These are phyloP conservation scores for Maudiozyma turicensis DNA, from an alignment of 805 yeast genomes.

Conservation along the genomic window DNA sequence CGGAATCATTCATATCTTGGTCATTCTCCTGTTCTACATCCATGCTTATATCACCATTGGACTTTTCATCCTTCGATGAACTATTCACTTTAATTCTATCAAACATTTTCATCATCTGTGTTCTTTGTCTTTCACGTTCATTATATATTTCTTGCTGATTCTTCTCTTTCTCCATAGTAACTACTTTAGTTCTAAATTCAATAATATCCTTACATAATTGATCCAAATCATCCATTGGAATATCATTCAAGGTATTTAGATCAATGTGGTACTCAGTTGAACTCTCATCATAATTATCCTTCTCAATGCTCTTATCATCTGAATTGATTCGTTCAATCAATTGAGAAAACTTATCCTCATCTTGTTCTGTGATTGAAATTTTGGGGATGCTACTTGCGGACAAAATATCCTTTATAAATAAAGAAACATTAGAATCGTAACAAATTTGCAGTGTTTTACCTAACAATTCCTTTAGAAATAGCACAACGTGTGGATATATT, in stretches of 20 bases:
- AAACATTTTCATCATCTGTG: conserved; percentile 20
- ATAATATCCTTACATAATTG: conserved; percentile 37
- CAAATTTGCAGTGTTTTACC: conserved; percentile 4
- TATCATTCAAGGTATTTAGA: conserved; percentile 22
- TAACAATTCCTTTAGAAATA: neutral
- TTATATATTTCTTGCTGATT: conserved; percentile 34
- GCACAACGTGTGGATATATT: neutral
- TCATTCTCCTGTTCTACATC: conserved; percentile 12
- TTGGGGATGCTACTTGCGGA: neutral
- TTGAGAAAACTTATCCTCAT: neutral
- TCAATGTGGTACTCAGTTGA: conserved; percentile 20
- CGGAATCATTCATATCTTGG: conserved; percentile 3
- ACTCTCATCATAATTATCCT: neutral
- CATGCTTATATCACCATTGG: neutral
- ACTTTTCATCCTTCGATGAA: conserved; percentile 4
- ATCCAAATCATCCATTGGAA: conserved; percentile 20
- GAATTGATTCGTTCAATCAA: neutral
- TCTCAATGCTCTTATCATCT: neutral
- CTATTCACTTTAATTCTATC: conserved; percentile 19
- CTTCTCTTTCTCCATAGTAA: conserved; percentile 42
- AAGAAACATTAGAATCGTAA: conserved; percentile 14
- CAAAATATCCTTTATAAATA: conserved; percentile 9
- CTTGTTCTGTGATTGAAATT: neutral
- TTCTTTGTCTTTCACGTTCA: conserved; percentile 19
- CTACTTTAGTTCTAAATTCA: conserved; percentile 46